A percentile compares a stretch with the other conserved stretches of the same genome.
Conservation (phyloP, 1,284 basidiomycete genomes). For the Boletus smithii region DNA sequence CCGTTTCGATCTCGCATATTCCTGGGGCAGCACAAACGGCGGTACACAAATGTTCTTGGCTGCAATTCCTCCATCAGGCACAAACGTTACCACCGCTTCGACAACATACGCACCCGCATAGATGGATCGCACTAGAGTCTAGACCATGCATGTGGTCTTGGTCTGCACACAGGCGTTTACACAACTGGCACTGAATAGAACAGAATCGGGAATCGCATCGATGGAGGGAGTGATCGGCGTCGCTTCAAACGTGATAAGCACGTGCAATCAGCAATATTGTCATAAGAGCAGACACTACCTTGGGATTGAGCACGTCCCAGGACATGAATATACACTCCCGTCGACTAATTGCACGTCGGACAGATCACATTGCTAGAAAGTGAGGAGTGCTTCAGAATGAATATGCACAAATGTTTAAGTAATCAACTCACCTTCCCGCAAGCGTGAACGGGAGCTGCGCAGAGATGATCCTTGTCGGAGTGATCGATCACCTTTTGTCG, state of each 20-base stretch:
- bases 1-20: slow-evolving; percentile 55
- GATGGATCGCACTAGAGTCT: slow-evolving; percentile 40
- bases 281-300: slow-evolving; percentile 33
- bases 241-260: slow-evolving; percentile 26
- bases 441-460: slow-evolving; percentile 50
- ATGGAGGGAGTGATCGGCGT: slow-evolving; percentile 46
- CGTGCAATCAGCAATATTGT: neutral
- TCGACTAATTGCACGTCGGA: slow-evolving; percentile 32
- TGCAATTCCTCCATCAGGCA: slow-evolving; percentile 20
- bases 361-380: slow-evolving; percentile 45
- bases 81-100: neutral
- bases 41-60: slow-evolving; percentile 49
- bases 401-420: neutral
- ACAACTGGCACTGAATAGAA: slow-evolving; percentile 51
- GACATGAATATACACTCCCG: slow-evolving; percentile 40
- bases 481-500: slow-evolving; percentile 42
- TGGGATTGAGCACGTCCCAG: slow-evolving; percentile 41
- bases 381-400: neutral
- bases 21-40: slow-evolving; percentile 43
- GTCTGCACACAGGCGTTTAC: slow-evolving; percentile 48
- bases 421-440: slow-evolving; percentile 47
- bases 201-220: slow-evolving; percentile 52
- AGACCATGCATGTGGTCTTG: slow-evolving; percentile 54
- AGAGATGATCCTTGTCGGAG: slow-evolving; percentile 46
- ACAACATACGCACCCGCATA: slow-evolving; percentile 52